phyloP scores from a whole-genome alignment of 176 grass and related monocot genomes.

The Cenchrus americanus region DNA sequence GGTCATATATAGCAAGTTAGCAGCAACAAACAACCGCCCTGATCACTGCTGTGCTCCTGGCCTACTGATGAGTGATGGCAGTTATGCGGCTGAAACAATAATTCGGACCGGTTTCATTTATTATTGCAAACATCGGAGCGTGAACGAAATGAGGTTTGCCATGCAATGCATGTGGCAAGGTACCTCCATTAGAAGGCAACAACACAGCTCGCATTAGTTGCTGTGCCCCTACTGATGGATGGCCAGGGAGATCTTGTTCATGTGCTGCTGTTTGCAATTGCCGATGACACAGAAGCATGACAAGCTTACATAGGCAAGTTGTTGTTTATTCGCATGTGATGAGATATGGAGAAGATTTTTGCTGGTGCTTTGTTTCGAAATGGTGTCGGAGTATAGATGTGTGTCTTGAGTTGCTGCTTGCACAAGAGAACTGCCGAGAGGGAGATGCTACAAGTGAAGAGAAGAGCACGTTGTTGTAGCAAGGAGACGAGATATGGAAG shows the following conservation, averaged over 20 bases:
- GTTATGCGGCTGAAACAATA: background rate
- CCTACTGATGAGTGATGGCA: background rate
- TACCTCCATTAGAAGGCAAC: conserved; percentile 19
- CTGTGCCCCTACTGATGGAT: conserved; percentile 29
- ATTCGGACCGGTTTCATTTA: background rate
- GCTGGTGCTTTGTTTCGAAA: conserved; percentile 8
- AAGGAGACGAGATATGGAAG: conserved; percentile 13
- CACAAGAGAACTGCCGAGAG: conserved; percentile 13
- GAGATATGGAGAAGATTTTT: conserved; percentile 35
- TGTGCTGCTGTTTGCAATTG: conserved; percentile 41
- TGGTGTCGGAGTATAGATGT: background rate
- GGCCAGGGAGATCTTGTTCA: conserved; percentile 34
- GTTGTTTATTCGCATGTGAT: conserved; percentile 33
- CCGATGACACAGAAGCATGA: background rate
- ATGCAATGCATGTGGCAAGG: conserved; percentile 43
- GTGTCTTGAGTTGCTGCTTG: background rate
- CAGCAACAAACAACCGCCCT: conserved; percentile 1
- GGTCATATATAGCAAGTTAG: background rate
- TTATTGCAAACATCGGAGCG: conserved; percentile 29
- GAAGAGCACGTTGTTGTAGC: conserved; percentile 21
- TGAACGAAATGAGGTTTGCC: conserved; percentile 19
- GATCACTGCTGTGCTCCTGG: background rate
- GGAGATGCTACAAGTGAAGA: background rate
- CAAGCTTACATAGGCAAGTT: background rate
- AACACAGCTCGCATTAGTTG: conserved; percentile 12